phyloP scores from a whole-genome alignment of 2,329 filamentous ascomycete species.

The Bipolaris sorokiniana region DNA sequence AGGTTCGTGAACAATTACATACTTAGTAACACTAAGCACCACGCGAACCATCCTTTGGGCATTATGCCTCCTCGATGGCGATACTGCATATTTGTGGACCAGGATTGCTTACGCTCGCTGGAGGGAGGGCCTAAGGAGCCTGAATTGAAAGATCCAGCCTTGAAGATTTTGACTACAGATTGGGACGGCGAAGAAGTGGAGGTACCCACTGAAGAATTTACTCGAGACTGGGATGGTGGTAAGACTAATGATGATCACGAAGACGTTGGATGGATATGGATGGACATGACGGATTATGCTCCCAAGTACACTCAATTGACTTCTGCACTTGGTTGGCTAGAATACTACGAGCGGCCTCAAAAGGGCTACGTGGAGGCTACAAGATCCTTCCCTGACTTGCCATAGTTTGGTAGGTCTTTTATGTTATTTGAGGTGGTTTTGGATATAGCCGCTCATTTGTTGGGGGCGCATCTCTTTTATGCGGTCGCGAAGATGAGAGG shows the following conservation, averaged over 20 bases:
- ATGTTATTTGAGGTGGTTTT: neutral
- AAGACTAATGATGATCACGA: neutral
- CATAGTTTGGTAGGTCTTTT: neutral
- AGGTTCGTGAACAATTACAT: neutral
- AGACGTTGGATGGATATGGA: neutral
- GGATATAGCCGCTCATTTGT: too few relatives aligned
- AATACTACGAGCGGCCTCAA: neutral
- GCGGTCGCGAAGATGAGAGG: neutral
- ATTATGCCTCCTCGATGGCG: neutral
- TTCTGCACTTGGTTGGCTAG: neutral
- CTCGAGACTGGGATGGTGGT: neutral
- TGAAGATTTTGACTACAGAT: neutral
- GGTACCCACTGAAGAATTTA: neutral
- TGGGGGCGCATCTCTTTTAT: too few relatives aligned
- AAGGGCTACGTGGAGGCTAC: neutral
- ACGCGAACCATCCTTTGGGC: neutral
- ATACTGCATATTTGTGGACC: neutral
- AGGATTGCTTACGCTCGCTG: neutral
- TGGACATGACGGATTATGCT: neutral
- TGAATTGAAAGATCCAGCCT: neutral
- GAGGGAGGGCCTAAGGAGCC: neutral
- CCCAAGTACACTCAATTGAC: neutral
- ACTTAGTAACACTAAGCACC: neutral
- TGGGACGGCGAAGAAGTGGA: neutral
- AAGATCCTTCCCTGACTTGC: neutral